Conservation (phyloP, 345 rosid species). For the Barbarea vulgaris region DNA sequence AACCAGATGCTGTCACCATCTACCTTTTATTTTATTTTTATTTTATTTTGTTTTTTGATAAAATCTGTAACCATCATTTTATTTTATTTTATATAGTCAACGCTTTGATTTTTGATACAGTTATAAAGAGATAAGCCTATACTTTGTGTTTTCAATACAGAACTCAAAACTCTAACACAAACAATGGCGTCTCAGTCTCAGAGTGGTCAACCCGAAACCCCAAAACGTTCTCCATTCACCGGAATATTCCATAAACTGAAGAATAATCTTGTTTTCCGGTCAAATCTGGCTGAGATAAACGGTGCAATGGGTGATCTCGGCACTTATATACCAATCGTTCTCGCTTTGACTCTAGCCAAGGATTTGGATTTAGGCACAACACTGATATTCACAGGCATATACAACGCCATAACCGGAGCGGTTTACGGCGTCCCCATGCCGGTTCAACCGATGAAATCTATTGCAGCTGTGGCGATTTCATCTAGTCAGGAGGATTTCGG, state of each 20-base stretch:
- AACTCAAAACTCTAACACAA: constrained; percentile 3
- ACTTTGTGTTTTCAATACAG: constrained; percentile 11
- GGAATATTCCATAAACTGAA: constrained; percentile 44
- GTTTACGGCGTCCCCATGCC: constrained; percentile 88
- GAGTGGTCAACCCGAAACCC: constrained; percentile 14
- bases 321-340: constrained; percentile 80
- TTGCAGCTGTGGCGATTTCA: constrained; percentile 71
- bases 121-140: neutral
- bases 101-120: neutral
- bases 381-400: constrained; percentile 69
- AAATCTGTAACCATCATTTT: too few relatives aligned
- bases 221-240: constrained; percentile 26
- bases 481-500: constrained; percentile 53
- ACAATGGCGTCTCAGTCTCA: constrained; percentile 40
- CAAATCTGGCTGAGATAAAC: constrained; percentile 70
- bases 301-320: constrained; percentile 95
- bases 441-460: constrained; percentile 92
- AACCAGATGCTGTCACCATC: constrained; percentile 17
- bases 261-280: constrained; percentile 52
- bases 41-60: too few relatives aligned
- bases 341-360: constrained; percentile 75
- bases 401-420: constrained; percentile 73
- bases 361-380: constrained; percentile 83
- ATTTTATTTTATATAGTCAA: neutral
- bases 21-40: neutral